A percentile compares a stretch with the other conserved stretches of the same genome.
Evolutionary conservation across 179 eudicot species (phyloP).

Genomic region (Silene vulgaris): DNA sequence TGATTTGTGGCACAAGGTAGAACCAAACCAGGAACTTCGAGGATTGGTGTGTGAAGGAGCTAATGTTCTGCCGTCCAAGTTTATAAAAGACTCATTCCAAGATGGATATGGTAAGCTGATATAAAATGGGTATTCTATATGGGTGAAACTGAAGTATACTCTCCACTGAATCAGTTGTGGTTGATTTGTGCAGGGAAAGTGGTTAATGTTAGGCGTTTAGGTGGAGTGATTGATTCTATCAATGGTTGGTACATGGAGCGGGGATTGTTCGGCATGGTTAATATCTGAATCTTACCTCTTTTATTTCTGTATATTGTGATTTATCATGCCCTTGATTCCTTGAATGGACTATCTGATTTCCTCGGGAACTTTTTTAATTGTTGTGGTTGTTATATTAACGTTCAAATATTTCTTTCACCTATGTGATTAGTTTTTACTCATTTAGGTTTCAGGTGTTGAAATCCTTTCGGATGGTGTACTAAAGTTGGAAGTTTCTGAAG

Average conservation of each 20-base stretch:
- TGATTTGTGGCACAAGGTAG: constrained; percentile 78
- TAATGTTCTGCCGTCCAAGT: constrained; percentile 84
- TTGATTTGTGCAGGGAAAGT: constrained; percentile 94
- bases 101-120: constrained; percentile 75
- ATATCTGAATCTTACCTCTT: constrained; percentile 15
- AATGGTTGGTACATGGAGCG: constrained; percentile 98
- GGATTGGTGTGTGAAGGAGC: constrained; percentile 99
- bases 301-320: not conserved
- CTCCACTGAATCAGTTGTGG: constrained; percentile 28
- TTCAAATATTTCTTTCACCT: not conserved
- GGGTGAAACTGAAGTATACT: constrained; percentile 27
- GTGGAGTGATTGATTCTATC: constrained; percentile 84
- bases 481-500: constrained; percentile 86
- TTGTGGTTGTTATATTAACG: not conserved
- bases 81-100: constrained; percentile 84
- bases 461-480: constrained; percentile 92
- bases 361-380: not conserved
- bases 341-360: constrained; percentile 3
- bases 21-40: constrained; percentile 94
- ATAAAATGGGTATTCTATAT: not conserved
- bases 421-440: constrained; percentile 11
- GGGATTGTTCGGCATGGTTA: constrained; percentile 97
- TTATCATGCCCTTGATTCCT: constrained; percentile 1
- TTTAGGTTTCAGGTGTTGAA: constrained; percentile 88
- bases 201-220: constrained; percentile 76